Evolutionary conservation across 2,329 filamentous ascomycete species (phyloP), one percentile per base, ranked within the genome.

Genomic region (Trichoderma lentiforme): DNA sequence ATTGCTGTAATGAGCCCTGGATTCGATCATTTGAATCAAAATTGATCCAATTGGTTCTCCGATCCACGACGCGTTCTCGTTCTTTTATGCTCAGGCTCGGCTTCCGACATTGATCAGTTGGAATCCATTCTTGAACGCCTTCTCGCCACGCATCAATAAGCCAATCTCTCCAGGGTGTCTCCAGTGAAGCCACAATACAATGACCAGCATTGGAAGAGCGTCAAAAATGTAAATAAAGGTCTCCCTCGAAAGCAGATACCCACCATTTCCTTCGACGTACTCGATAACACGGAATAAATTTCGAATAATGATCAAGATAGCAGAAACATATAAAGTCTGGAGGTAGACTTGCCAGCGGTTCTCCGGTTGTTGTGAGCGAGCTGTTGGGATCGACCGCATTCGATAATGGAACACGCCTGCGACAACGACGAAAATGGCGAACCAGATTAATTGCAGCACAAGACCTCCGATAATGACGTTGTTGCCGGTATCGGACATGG

Each of bases 401-500:
- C 81, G 76, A n/a, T 74, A 66, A 73, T 90, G 84, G 79, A 89
- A 89, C 1, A 86, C 72, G 3, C 82, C 74, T 0, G 86, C 82
- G 1, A 84, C 83, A 5, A 84, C 71, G 43, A 87, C 78, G 75
- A 91, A 91, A 43, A 90, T 79, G 26, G 82, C 83, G 73, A 91
- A 90, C 70, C 87, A 84, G 56, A 87, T 51, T 28, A 91, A 82
- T 76, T 91, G 89, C 18, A 90, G 77, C 36, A 86, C 77, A 3
- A 91, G 80, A 2, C 89, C 89, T 1, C 75, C 84, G 8, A 90
- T 78, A n/a, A 91, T 84, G 63, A 90, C 80, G 21, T 84, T 83
- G 74, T 87, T 77, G n/a, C 85, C 87, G 14, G 79, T 78, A 30
- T 82, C 26, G 18, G 65, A 28, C 60, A 34, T 63, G 11, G 57